A percentile compares a stretch with the other conserved stretches of the same genome.
phyloP scores from a whole-genome alignment of 75 land plant species.

The Selaginella moellendorffii region DNA sequence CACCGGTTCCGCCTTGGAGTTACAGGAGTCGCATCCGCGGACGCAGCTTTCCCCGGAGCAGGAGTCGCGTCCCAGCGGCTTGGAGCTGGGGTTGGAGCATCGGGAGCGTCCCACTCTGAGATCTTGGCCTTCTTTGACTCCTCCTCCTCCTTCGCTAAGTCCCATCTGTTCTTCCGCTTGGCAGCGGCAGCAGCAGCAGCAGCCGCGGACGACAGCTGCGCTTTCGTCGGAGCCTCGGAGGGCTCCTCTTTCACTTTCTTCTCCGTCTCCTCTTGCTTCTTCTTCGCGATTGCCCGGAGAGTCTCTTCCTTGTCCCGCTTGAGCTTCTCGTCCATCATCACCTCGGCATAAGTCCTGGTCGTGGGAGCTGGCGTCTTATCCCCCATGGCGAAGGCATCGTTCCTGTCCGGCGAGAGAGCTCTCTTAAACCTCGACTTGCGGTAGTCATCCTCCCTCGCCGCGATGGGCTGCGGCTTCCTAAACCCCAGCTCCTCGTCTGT shows the following conservation, averaged over 20 bases:
- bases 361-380: constrained; percentile 75
- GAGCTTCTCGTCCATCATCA: constrained; percentile 69
- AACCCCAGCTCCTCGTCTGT: constrained; percentile 48
- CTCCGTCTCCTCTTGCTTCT: constrained; percentile 54
- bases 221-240: constrained; percentile 15
- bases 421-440: constrained; percentile 54
- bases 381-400: constrained; percentile 83
- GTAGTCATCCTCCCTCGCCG: constrained; percentile 89
- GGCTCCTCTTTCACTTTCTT: constrained; percentile 23
- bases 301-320: constrained; percentile 72
- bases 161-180: constrained; percentile 98
- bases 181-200: constrained; percentile 12
- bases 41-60: constrained; percentile 58
- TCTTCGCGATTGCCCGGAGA: constrained; percentile 45
- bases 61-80: constrained; percentile 96
- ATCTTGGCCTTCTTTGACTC: constrained; percentile 41
- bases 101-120: constrained; percentile 85
- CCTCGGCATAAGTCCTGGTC: constrained; percentile 76
- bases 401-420: constrained; percentile 71
- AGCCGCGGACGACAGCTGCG: constrained; percentile 14
- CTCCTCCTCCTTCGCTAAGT: constrained; percentile 28
- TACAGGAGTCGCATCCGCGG: constrained; percentile 61
- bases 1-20: constrained; percentile 68
- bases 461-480: constrained; percentile 53
- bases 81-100: constrained; percentile 77